Conservation (phyloP, 2,329 filamentous ascomycete genomes). For the Ophiostoma sp. region DNA sequence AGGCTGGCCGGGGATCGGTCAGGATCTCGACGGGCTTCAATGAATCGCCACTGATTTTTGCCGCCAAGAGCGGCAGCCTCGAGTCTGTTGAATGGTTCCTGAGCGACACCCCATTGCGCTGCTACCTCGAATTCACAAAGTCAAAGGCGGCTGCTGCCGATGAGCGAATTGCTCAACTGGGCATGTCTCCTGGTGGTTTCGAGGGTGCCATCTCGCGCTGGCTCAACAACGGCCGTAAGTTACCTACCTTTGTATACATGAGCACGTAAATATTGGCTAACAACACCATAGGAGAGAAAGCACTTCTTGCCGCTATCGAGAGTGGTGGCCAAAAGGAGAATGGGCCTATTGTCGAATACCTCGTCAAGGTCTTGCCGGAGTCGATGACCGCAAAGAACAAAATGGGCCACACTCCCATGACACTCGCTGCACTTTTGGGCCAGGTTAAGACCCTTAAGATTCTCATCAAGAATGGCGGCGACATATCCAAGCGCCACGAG, state of each 20-base stretch:
- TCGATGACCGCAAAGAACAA: background rate
- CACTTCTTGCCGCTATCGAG: background rate
- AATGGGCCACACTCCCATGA: background rate
- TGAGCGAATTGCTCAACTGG: conserved; percentile 56
- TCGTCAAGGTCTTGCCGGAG: conserved; percentile 5
- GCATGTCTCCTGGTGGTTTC: conserved; percentile 55
- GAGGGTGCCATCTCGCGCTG: conserved; percentile 60
- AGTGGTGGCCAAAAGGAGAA: background rate
- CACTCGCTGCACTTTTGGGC: conserved; percentile 1
- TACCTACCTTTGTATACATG: background rate
- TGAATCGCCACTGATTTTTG: conserved; percentile 56
- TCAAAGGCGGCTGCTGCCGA: conserved; percentile 58
- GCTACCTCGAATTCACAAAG: conserved; percentile 62
- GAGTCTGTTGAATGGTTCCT: conserved; percentile 72
- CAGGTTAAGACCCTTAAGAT: background rate
- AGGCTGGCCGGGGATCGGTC: conserved; percentile 49
- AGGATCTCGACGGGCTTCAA: conserved; percentile 39
- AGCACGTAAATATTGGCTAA: background rate
- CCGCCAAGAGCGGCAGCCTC: conserved; percentile 54
- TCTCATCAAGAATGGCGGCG: background rate
- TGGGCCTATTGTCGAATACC: background rate
- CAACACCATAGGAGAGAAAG: background rate
- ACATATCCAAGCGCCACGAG: background rate
- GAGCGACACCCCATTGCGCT: conserved; percentile 60
- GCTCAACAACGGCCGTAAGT: conserved; percentile 54